Percentiles rank a stretch among this genome's conserved stretches.
These are phyloP conservation scores for Monosporascus sp. DNA, from an alignment of 2,329 filamentous ascomycete species.

Conservation along the genomic window DNA sequence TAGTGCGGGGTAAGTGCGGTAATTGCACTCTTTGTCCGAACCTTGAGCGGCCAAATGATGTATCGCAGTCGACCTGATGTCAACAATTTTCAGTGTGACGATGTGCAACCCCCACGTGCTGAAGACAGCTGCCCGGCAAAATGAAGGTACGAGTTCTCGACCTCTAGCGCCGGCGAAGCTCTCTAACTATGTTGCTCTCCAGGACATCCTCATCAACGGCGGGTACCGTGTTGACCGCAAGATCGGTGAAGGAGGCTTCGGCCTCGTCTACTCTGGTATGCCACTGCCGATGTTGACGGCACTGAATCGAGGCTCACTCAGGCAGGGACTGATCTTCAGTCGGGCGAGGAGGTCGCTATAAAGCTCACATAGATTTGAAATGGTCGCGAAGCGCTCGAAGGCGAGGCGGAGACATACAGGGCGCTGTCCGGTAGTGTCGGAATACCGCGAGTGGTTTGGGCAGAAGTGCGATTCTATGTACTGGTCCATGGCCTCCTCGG, in stretches of 20 bases:
- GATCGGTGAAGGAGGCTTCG: conserved; percentile 10
- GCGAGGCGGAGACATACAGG: conserved; percentile 4
- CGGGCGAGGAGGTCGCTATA: conserved; percentile 6
- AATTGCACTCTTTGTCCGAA: no score
- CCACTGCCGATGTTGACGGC: not conserved
- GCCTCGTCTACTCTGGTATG: conserved; percentile 6
- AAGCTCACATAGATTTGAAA: conserved; percentile 3
- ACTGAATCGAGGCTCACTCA: not conserved
- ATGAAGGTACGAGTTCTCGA: conserved; percentile 6
- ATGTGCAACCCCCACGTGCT: no score
- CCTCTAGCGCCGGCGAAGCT: not conserved
- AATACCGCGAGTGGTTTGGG: conserved; percentile 6
- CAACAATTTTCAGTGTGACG: no score
- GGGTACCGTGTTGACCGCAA: conserved; percentile 8
- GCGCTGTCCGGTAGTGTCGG: conserved; percentile 6
- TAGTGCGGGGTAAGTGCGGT: no score
- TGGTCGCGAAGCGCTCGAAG: conserved; percentile 1
- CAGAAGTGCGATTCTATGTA: conserved; percentile 9
- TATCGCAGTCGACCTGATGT: no score
- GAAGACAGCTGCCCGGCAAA: not conserved
- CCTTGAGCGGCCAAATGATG: no score
- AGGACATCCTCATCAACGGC: conserved; percentile 7
- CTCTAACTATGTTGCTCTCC: not conserved
- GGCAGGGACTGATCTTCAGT: conserved; percentile 5
- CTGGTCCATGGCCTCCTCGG: conserved; percentile 17